Percentiles rank a stretch among this genome's conserved stretches.
Evolutionary conservation across 2,329 filamentous ascomycete genomes (phyloP).

Genomic region (Akanthomyces lecanii): DNA sequence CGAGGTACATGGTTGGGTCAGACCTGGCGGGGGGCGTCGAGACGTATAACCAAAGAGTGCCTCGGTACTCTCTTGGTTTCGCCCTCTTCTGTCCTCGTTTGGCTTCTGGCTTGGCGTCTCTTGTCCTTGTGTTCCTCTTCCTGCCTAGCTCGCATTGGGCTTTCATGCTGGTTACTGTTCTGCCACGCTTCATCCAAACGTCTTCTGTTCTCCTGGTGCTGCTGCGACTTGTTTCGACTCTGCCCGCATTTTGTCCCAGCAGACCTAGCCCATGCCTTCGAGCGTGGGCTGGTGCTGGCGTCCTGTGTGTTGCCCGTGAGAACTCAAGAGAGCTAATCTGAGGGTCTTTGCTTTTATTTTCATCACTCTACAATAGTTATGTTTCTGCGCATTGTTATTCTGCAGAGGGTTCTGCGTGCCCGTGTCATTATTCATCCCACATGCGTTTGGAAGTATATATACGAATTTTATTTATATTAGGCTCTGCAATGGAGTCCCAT

Average conservation of each 20-base stretch:
- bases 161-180: background rate
- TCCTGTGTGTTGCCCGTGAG: constrained; percentile 44
- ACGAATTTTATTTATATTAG: background rate
- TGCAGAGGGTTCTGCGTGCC: background rate
- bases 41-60: background rate
- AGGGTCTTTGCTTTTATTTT: constrained; percentile 32
- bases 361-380: background rate
- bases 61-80: background rate
- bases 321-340: constrained; percentile 56
- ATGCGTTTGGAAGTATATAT: background rate
- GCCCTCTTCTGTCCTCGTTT: background rate
- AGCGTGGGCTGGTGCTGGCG: background rate
- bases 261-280: background rate
- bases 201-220: background rate
- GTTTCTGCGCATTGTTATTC: background rate
- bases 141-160: background rate
- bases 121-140: background rate
- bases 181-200: background rate
- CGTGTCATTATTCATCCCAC: background rate
- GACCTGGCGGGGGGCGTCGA: background rate
- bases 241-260: constrained; percentile 1
- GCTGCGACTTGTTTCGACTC: constrained; percentile 18
- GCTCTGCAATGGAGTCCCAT: background rate
- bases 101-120: background rate
- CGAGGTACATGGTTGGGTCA: background rate